Percentiles rank a stretch among this genome's conserved stretches.
These are phyloP conservation scores for Penicillium samsonianum DNA, from an alignment of 495 filamentous ascomycete genomes.

Conservation along the genomic window DNA sequence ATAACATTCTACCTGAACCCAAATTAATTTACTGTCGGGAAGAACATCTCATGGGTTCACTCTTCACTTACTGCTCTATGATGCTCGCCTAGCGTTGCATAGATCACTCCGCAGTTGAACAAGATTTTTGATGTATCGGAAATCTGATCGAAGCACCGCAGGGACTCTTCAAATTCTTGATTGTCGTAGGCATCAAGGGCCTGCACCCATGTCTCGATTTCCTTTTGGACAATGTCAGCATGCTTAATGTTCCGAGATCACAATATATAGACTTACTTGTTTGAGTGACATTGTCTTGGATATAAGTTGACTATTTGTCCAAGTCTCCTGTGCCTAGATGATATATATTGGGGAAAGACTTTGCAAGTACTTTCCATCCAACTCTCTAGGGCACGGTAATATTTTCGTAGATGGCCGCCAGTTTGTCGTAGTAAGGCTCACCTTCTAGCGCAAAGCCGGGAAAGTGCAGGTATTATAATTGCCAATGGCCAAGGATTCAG, in stretches of 20 bases:
- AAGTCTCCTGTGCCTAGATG: background rate
- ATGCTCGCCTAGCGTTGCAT: conserved; percentile 96
- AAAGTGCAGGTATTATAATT: conserved; percentile 16
- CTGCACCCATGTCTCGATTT: conserved; percentile 98
- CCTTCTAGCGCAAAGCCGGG: background rate
- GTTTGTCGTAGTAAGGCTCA: conserved; percentile 5
- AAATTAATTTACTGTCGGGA: background rate
- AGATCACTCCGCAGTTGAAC: conserved; percentile 98
- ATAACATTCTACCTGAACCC: conserved; percentile 85
- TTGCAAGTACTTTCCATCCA: conserved; percentile 6
- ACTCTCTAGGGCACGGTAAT: conserved; percentile 9
- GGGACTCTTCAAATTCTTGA: conserved; percentile 88
- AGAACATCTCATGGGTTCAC: conserved; percentile 32
- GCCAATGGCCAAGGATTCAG: conserved; percentile 5
- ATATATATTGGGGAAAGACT: conserved; percentile 4
- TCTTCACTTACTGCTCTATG: conserved; percentile 78
- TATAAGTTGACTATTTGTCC: background rate
- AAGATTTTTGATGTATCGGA: conserved; percentile 97
- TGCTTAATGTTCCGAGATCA: background rate
- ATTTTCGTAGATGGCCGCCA: background rate
- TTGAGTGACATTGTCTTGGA: conserved; percentile 40
- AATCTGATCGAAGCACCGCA: conserved; percentile 80
- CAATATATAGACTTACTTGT: conserved; percentile 31
- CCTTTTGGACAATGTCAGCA: conserved; percentile 56
- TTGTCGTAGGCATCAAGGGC: conserved; percentile 91